phyloP scores from a whole-genome alignment of 2,329 filamentous ascomycete genomes.

The Penicillium sclerotigenum region DNA sequence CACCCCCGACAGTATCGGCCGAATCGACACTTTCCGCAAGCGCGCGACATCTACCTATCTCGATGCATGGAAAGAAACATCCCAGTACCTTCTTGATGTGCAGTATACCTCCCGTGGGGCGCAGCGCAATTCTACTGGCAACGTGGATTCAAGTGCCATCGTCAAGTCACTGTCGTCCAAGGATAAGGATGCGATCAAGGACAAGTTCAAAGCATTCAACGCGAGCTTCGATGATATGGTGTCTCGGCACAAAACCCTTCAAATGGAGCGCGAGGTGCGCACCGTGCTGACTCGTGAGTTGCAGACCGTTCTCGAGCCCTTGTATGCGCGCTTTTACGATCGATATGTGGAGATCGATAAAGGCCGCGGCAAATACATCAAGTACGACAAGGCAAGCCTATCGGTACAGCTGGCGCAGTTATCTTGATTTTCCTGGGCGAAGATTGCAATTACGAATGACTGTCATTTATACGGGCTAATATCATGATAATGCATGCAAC shows the following conservation, averaged over 20 bases:
- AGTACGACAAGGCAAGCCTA: conserved; percentile 86
- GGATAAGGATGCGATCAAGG: conserved; percentile 93
- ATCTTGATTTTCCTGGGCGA: conserved; percentile 2
- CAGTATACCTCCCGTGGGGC: conserved; percentile 77
- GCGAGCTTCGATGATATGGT: conserved; percentile 85
- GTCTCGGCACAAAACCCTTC: conserved; percentile 72
- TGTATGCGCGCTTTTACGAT: conserved; percentile 95
- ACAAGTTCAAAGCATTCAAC: conserved; percentile 93
- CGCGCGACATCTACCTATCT: conserved; percentile 78
- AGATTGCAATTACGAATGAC: not conserved
- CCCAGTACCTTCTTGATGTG: conserved; percentile 79
- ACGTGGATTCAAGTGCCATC: conserved; percentile 73
- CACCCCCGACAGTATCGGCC: conserved; percentile 57
- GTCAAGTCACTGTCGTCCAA: conserved; percentile 81
- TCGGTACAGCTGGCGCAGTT: conserved; percentile 55
- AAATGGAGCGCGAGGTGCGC: conserved; percentile 88
- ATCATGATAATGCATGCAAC: conserved; percentile 1
- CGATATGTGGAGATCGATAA: conserved; percentile 97
- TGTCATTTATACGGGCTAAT: conserved; percentile 6
- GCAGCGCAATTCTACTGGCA: conserved; percentile 66
- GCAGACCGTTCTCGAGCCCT: conserved; percentile 84
- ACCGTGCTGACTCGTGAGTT: conserved; percentile 77
- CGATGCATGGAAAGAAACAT: conserved; percentile 84
- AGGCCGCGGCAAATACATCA: conserved; percentile 96
- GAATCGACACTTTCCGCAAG: conserved; percentile 83